phyloP scores from a whole-genome alignment of 495 filamentous ascomycete genomes.

The Aspergillus campestris region DNA sequence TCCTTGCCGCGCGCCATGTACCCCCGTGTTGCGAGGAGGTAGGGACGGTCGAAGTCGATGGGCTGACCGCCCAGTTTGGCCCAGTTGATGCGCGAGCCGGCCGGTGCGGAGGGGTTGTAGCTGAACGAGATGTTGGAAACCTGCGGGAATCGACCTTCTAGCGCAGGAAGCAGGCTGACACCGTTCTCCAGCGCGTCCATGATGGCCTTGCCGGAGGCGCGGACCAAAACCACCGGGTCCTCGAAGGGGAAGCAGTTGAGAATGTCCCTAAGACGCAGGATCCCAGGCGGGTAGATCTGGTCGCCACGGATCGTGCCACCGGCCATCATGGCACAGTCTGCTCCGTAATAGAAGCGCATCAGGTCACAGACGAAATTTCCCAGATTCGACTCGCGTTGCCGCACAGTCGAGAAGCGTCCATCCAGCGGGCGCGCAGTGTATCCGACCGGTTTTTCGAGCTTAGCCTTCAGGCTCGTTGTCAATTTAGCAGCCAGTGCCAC shows the following conservation, averaged over 20 bases:
- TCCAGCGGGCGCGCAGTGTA: slow-evolving; percentile 74
- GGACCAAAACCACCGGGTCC: slow-evolving; percentile 76
- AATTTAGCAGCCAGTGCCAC: slow-evolving; percentile 53
- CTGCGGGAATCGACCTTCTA: slow-evolving; percentile 69
- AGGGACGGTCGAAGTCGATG: slow-evolving; percentile 50
- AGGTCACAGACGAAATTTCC: slow-evolving; percentile 88
- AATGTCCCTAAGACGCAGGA: slow-evolving; percentile 68
- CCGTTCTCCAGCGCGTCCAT: slow-evolving; percentile 74
- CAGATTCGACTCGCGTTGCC: slow-evolving; percentile 67
- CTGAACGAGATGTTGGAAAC: slow-evolving; percentile 70
- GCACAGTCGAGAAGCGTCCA: slow-evolving; percentile 74
- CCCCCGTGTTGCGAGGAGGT: slow-evolving; percentile 65
- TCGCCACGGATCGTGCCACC: slow-evolving; percentile 86
- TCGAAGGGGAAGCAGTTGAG: slow-evolving; percentile 83
- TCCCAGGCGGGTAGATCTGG: slow-evolving; percentile 75
- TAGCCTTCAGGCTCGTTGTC: slow-evolving; percentile 60
- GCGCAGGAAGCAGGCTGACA: slow-evolving; percentile 67
- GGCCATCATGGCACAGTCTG: slow-evolving; percentile 79
- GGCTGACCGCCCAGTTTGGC: slow-evolving; percentile 51
- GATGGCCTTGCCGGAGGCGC: slow-evolving; percentile 56
- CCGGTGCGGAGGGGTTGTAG: slow-evolving; percentile 52
- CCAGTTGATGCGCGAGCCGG: slow-evolving; percentile 53
- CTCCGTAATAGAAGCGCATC: slow-evolving; percentile 71
- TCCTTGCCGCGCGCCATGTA: slow-evolving; percentile 88
- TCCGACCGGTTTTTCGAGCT: slow-evolving; percentile 74